Percentiles rank a stretch among this genome's conserved stretches.
Conservation (phyloP, 202 grass and related monocot genomes). For the Tripidium arundinaceum region DNA sequence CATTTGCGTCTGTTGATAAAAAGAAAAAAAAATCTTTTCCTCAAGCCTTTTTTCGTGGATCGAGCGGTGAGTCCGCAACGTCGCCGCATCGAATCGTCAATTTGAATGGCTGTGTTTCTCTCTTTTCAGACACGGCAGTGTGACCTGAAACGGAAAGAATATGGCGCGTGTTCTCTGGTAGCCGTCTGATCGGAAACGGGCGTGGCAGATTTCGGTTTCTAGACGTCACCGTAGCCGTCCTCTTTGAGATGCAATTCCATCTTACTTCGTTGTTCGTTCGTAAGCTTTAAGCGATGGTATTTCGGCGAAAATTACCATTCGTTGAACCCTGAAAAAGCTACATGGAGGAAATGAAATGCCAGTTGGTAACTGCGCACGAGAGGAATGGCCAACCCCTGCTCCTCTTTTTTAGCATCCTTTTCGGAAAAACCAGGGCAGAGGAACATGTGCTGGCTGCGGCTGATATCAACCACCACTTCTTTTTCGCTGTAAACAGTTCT, state of each 20-base stretch:
- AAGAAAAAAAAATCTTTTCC: too few relatives aligned
- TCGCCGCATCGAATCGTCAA: neutral
- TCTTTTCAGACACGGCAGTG: neutral
- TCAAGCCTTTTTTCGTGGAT: neutral
- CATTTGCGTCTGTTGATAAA: neutral
- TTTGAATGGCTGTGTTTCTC: neutral
- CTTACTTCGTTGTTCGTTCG: neutral
- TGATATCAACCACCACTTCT: too few relatives aligned
- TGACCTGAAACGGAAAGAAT: neutral
- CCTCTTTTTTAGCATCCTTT: neutral
- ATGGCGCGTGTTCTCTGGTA: neutral
- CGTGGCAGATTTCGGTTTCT: neutral
- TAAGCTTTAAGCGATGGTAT: neutral
- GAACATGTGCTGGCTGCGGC: too few relatives aligned
- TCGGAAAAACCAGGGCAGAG: too few relatives aligned
- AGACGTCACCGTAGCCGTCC: too few relatives aligned
- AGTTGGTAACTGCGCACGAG: neutral
- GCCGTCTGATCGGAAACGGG: neutral
- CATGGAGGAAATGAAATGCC: neutral
- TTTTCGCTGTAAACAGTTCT: too few relatives aligned
- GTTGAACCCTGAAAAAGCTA: neutral
- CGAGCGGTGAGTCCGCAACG: neutral
- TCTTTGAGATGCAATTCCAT: neutral
- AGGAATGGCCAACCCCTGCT: neutral
- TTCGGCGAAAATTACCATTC: neutral